Percentiles rank a stretch among this genome's conserved stretches.
These are phyloP conservation scores for Glycyrrhiza uralensis DNA, from an alignment of 306 rosid species.

Conservation along the genomic window DNA sequence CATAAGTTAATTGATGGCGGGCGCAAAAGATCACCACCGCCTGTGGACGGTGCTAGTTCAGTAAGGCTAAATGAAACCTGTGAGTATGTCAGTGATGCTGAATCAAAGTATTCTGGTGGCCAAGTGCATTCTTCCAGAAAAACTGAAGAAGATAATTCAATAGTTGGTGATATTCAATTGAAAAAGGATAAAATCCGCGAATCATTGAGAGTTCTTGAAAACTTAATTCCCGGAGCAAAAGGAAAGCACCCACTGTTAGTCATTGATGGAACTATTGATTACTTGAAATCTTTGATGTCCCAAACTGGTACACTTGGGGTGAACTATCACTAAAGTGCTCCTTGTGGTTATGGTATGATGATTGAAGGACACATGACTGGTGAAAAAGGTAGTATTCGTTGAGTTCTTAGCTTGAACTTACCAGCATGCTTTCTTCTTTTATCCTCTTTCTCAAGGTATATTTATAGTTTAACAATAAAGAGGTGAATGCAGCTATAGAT, in stretches of 20 bases:
- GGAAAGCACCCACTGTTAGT: slow-evolving; percentile 70
- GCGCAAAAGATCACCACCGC: slow-evolving; percentile 34
- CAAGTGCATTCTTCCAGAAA: slow-evolving; percentile 14
- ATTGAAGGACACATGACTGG: slow-evolving; percentile 24
- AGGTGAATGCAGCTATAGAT: slow-evolving; percentile 29
- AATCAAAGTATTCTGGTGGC: slow-evolving; percentile 42
- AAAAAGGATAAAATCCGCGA: slow-evolving; percentile 56
- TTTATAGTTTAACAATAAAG: slow-evolving; percentile 49
- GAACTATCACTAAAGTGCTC: slow-evolving; percentile 26
- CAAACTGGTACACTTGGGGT: slow-evolving; percentile 44
- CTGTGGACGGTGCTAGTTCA: slow-evolving; percentile 36
- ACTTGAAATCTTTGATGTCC: slow-evolving; percentile 62
- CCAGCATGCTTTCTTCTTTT: slow-evolving; percentile 31
- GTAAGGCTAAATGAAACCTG: slow-evolving; percentile 32
- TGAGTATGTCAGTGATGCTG: slow-evolving; percentile 46
- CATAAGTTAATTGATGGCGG: slow-evolving; percentile 54
- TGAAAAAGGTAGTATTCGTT: slow-evolving; percentile 19
- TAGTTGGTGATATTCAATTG: slow-evolving; percentile 27
- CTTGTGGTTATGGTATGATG: slow-evolving; percentile 7
- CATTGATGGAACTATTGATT: slow-evolving; percentile 70
- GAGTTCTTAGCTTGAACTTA: slow-evolving; percentile 37
- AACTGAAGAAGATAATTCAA: slow-evolving; percentile 21
- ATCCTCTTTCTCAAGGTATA: slow-evolving; percentile 38
- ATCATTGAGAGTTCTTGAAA: slow-evolving; percentile 59
- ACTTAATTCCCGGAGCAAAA: slow-evolving; percentile 71